These are phyloP conservation scores for Chlorella ohadii DNA, from an alignment of 139 green algal genomes.

Conservation along the genomic window DNA sequence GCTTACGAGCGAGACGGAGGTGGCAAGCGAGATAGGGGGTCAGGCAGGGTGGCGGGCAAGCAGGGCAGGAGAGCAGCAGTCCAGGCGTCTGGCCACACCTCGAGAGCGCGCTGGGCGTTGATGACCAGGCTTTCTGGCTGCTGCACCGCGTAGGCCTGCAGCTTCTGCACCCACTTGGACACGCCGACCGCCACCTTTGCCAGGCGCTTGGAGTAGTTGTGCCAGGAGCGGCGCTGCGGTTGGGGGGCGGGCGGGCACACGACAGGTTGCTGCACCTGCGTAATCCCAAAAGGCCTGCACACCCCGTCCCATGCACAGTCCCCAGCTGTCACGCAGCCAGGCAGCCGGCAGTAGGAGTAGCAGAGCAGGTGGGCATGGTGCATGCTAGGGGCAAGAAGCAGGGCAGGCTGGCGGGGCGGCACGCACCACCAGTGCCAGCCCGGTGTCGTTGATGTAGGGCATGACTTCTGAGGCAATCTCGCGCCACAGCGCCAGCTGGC, in stretches of 20 bases:
- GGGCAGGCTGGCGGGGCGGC: not conserved
- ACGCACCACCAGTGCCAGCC: slow-evolving; percentile 3
- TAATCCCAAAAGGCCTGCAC: too few species aligned
- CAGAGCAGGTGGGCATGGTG: too few species aligned
- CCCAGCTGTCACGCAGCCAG: too few species aligned
- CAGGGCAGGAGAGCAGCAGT: not conserved
- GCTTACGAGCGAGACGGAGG: too few species aligned
- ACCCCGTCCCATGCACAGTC: too few species aligned
- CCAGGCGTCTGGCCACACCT: not conserved
- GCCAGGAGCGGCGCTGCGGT: slow-evolving; percentile 21
- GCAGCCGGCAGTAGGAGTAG: too few species aligned
- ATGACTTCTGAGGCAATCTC: slow-evolving; percentile 25
- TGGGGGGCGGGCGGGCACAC: not conserved
- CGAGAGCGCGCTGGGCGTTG: not conserved
- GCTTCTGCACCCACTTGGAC: slow-evolving; percentile 19
- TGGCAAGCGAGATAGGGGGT: too few species aligned
- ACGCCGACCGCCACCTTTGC: slow-evolving; percentile 11
- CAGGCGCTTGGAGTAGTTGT: slow-evolving; percentile 25
- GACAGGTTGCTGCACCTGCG: too few species aligned
- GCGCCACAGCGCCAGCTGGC: slow-evolving; percentile 10
- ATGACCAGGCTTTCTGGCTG: not conserved
- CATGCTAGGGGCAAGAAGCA: not conserved
- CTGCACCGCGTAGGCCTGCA: slow-evolving; percentile 9
- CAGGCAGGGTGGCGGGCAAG: not conserved
- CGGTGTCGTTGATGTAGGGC: not conserved